Evolutionary conservation across 2,329 filamentous ascomycete species (phyloP), one percentile per base, ranked within the genome.

Genomic region (Coniella vitis): DNA sequence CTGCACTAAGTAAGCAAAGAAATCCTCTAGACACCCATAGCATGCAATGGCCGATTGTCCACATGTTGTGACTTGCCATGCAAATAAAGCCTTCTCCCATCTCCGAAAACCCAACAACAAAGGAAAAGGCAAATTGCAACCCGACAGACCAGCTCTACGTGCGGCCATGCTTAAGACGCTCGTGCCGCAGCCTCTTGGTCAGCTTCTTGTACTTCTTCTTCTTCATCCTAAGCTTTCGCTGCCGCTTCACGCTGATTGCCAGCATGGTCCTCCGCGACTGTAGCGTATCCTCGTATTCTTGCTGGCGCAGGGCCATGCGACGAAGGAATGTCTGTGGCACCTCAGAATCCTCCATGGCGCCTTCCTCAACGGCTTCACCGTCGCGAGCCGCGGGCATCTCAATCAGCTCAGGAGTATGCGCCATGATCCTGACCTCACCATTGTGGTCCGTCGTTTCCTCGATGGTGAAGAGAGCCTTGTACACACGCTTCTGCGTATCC

Each of bases 121-220:
- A 4, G 22, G n/a, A 29, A 29, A 10, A 10, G 25, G 10, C 25
- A 29, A 29, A 29, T 5, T 9, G 12, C 4, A 8, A 34, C 38
- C 16, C 31, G 13, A 37, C 12, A 4, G 7, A n/a, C 17, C 16
- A 10, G 16, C 8, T 53, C 69, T 73, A 81, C 55, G 78, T 72
- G 62, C 83, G 79, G 61, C 86, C 88, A 61, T 93, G 74, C 74
- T 90, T 95, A 65, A 90, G 83, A 65, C 91, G 84, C 73, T 90
- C 69, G 65, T 88, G 91, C 66, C 91, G 82, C 63, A 91, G 96
- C 69, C 83, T 80, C 76, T 86, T 87, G 87, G 95, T 90, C 58
- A 97, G 75, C 81, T 98, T 98, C 90, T 96, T 97, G 71, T 95
- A 95, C 83, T 98, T 98, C 80, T 97, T 91, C 81, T 97, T 98